phyloP scores from a whole-genome alignment of 495 filamentous ascomycete genomes.

The Tetracladium marchalianum region DNA sequence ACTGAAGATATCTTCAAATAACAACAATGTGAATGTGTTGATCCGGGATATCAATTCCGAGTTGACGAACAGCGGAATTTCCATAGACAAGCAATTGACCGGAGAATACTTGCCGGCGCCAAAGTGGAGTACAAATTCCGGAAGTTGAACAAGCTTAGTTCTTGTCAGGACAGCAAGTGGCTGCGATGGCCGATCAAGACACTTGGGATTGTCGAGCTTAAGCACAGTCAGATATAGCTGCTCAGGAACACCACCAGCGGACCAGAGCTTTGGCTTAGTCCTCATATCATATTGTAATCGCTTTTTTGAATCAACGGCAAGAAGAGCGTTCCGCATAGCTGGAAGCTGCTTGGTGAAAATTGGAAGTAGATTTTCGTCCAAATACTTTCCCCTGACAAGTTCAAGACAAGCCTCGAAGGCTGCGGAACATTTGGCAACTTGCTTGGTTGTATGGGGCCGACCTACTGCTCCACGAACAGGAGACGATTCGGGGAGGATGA shows the following conservation, averaged over 20 bases:
- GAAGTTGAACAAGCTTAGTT: slow-evolving; percentile 49
- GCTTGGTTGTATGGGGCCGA: slow-evolving; percentile 48
- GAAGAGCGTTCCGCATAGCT: slow-evolving; percentile 79
- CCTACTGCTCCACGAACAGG: slow-evolving; percentile 62
- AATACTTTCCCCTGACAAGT: slow-evolving; percentile 52
- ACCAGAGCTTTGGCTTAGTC: slow-evolving; percentile 72
- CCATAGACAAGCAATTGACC: slow-evolving; percentile 11
- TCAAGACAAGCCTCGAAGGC: slow-evolving; percentile 77
- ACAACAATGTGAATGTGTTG: slow-evolving; percentile 57
- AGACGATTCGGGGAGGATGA: slow-evolving; percentile 68
- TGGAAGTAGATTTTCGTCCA: slow-evolving; percentile 67
- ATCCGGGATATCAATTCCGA: slow-evolving; percentile 37
- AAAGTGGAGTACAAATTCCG: slow-evolving; percentile 62
- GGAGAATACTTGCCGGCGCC: slow-evolving; percentile 37
- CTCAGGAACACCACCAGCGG: slow-evolving; percentile 36
- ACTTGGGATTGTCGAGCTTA: slow-evolving; percentile 43
- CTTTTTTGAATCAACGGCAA: slow-evolving; percentile 73
- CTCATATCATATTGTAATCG: slow-evolving; percentile 65
- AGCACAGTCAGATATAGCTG: slow-evolving; percentile 58
- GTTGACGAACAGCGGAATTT: slow-evolving; percentile 29
- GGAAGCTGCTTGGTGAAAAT: slow-evolving; percentile 65
- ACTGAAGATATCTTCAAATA: slow-evolving; percentile 84
- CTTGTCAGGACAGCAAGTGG: slow-evolving; percentile 69
- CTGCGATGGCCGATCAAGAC: slow-evolving; percentile 48
- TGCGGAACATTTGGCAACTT: slow-evolving; percentile 77